These are phyloP conservation scores for Nemania serpens DNA, from an alignment of 2,329 filamentous ascomycete genomes.

Conservation along the genomic window DNA sequence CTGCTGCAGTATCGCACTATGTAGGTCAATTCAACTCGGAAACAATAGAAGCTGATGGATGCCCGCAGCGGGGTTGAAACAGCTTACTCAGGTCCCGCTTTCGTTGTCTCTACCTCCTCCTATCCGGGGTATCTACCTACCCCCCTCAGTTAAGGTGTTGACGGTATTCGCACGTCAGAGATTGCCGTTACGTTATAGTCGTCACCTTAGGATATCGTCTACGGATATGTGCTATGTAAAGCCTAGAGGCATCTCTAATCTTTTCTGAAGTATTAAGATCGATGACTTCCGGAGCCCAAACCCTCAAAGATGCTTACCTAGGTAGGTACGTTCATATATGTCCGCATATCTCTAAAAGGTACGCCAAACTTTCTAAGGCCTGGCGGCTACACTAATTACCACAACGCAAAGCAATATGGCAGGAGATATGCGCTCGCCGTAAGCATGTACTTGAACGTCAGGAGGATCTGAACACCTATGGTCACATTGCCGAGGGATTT, in stretches of 20 bases:
- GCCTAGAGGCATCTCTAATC: too few relatives aligned
- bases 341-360: not conserved
- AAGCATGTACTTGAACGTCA: constrained; percentile 15
- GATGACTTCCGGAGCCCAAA: not conserved
- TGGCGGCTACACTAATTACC: not conserved
- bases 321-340: not conserved
- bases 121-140: not conserved
- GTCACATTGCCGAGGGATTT: constrained; percentile 17
- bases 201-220: not conserved
- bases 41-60: constrained; percentile 4
- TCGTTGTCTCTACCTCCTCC: not conserved
- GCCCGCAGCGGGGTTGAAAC: constrained; percentile 25
- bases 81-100: constrained; percentile 30
- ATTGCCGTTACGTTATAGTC: not conserved
- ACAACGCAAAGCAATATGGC: not conserved
- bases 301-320: not conserved
- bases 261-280: not conserved
- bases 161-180: not conserved
- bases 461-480: constrained; percentile 19
- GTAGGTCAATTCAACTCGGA: too few relatives aligned
- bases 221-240: too few relatives aligned
- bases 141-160: not conserved
- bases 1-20: too few relatives aligned
- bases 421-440: constrained; percentile 20
- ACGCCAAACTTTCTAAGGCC: too few relatives aligned